phyloP scores from a whole-genome alignment of 169 alveolate species.

The Blepharisma undulans region DNA sequence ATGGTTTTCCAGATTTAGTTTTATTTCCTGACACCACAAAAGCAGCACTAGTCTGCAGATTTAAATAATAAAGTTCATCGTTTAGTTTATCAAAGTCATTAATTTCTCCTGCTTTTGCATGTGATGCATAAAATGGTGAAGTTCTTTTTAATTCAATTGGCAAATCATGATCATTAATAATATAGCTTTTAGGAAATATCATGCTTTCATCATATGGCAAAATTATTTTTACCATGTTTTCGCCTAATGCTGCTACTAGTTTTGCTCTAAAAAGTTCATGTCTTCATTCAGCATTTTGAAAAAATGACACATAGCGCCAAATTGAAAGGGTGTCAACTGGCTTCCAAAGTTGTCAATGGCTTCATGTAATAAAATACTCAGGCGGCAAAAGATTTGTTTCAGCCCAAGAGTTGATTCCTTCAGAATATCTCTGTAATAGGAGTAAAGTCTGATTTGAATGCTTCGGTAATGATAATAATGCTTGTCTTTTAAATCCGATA shows the following conservation, averaged over 20 bases:
- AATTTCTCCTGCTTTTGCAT: not conserved
- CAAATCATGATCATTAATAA: not conserved
- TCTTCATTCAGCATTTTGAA: not conserved
- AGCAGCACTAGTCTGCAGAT: constrained; percentile 49
- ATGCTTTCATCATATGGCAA: not conserved
- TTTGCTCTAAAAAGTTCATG: not conserved
- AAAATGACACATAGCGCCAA: not conserved
- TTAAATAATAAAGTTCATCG: not conserved
- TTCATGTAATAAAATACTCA: not conserved
- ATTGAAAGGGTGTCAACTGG: constrained; percentile 3
- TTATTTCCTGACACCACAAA: constrained; percentile 80
- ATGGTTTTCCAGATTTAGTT: constrained; percentile 83
- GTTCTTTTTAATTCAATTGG: not conserved
- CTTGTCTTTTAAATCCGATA: not conserved
- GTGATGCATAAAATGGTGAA: not conserved
- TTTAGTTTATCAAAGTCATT: not conserved
- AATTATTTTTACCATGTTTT: not conserved
- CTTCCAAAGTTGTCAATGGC: not conserved
- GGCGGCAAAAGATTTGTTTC: not conserved
- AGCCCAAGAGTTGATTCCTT: constrained; percentile 28
- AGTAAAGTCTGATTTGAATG: not conserved
- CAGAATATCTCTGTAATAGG: not conserved
- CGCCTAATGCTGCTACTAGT: not conserved
- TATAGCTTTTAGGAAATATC: not conserved
- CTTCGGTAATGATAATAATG: not conserved